Conservation (phyloP, 163 green algal genomes). For the Trebouxia gelatinosa region DNA sequence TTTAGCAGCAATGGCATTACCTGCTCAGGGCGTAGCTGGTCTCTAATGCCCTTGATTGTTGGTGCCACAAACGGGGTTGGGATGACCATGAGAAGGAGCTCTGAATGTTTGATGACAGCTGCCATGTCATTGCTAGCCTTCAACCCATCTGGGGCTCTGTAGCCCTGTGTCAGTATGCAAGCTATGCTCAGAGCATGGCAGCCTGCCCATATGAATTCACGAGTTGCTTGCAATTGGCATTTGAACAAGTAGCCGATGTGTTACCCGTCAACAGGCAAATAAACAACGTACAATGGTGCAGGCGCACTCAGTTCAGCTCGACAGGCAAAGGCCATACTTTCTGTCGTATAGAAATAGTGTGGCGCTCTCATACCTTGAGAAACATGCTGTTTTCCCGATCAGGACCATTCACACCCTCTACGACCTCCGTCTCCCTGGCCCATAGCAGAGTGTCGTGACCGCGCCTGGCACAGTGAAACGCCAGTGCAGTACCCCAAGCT, state of each 20-base stretch:
- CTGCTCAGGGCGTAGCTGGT: conserved; percentile 39
- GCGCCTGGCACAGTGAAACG: conserved; percentile 61
- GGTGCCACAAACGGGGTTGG: conserved; percentile 77
- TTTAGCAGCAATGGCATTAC: too few species aligned
- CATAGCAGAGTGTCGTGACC: conserved; percentile 73
- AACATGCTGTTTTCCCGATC: conserved; percentile 68
- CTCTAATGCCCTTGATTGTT: conserved; percentile 39
- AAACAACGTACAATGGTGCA: too few species aligned
- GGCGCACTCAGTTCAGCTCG: too few species aligned
- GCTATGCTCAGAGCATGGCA: too few species aligned
- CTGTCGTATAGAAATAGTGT: too few species aligned
- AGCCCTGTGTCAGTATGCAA: too few species aligned
- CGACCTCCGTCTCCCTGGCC: conserved; percentile 68
- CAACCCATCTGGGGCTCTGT: conserved; percentile 52
- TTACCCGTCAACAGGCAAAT: too few species aligned
- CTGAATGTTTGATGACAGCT: conserved; percentile 43
- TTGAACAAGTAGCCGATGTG: too few species aligned
- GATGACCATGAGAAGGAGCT: conserved; percentile 82
- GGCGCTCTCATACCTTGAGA: conserved; percentile 61
- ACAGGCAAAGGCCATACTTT: too few species aligned
- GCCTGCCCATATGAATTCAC: too few species aligned
- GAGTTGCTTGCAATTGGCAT: too few species aligned
- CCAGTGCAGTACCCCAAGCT: conserved; percentile 82
- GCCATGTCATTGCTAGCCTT: conserved; percentile 51
- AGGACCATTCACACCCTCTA: conserved; percentile 63